Percentiles rank a stretch among this genome's conserved stretches.
phyloP scores from a whole-genome alignment of 306 rosid genomes.

The Rosa persica region DNA sequence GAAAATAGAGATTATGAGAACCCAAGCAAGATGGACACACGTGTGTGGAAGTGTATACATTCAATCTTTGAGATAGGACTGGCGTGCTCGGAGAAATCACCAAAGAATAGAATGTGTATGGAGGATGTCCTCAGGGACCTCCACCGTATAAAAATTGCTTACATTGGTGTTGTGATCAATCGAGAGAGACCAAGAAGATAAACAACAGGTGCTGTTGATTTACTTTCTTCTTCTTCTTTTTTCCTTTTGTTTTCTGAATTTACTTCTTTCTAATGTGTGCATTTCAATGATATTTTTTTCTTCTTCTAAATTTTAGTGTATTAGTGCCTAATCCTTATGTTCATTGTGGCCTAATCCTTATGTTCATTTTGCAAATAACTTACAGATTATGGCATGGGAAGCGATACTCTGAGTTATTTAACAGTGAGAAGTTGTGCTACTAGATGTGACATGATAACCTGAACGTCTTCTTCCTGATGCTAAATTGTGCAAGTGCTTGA shows the following conservation, averaged over 20 bases:
- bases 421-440: neutral
- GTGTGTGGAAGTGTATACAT: constrained; percentile 24
- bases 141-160: constrained; percentile 11
- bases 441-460: neutral
- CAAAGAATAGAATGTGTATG: constrained; percentile 33
- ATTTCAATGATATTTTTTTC: neutral
- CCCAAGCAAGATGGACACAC: neutral
- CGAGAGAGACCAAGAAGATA: neutral
- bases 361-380: neutral
- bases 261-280: neutral
- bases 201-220: neutral
- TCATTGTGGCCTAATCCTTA: neutral
- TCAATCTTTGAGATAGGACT: constrained; percentile 28
- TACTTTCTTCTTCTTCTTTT: neutral
- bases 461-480: neutral
- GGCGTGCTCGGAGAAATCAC: constrained; percentile 27
- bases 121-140: constrained; percentile 24
- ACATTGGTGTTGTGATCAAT: neutral
- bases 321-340: neutral
- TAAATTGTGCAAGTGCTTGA: neutral
- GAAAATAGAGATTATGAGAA: neutral
- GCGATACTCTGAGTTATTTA: neutral
- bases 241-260: too few relatives aligned
- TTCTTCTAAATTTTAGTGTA: neutral
- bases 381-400: neutral